Conservation (phyloP, 768 basidiomycete species). For the Cytidiella melzeri region DNA sequence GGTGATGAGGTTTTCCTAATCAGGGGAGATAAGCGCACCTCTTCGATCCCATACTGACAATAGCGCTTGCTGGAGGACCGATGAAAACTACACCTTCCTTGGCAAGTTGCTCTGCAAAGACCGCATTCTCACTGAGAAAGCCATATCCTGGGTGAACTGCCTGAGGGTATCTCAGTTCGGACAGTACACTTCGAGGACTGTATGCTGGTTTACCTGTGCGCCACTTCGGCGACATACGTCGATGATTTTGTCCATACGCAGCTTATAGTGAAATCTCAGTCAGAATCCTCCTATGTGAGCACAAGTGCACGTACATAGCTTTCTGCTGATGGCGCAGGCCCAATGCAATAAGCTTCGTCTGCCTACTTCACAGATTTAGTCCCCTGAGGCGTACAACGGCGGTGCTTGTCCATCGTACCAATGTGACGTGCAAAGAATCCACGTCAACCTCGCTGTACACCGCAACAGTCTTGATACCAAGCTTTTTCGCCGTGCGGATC, state of each 20-base stretch:
- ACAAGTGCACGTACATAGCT: conserved; percentile 65
- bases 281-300: background rate
- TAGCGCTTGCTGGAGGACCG: conserved; percentile 83
- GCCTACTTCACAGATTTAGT: conserved; percentile 30
- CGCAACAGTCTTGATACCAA: conserved; percentile 89
- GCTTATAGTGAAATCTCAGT: conserved; percentile 35
- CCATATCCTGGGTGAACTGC: conserved; percentile 94
- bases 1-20: background rate
- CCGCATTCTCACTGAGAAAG: conserved; percentile 88
- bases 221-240: conserved; percentile 76
- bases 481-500: conserved; percentile 80
- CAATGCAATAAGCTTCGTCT: conserved; percentile 63
- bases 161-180: too few relatives aligned
- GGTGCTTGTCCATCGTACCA: conserved; percentile 39
- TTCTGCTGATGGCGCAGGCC: conserved; percentile 82
- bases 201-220: conserved; percentile 82
- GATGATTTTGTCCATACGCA: conserved; percentile 84
- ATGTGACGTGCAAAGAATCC: conserved; percentile 72
- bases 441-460: conserved; percentile 87
- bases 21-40: conserved; percentile 40
- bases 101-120: conserved; percentile 70
- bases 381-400: background rate
- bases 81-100: conserved; percentile 83
- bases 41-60: conserved; percentile 93
- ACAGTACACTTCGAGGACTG: too few relatives aligned